Conservation (phyloP, 495 filamentous ascomycete genomes). For the Saxophila tyrrhenica region DNA sequence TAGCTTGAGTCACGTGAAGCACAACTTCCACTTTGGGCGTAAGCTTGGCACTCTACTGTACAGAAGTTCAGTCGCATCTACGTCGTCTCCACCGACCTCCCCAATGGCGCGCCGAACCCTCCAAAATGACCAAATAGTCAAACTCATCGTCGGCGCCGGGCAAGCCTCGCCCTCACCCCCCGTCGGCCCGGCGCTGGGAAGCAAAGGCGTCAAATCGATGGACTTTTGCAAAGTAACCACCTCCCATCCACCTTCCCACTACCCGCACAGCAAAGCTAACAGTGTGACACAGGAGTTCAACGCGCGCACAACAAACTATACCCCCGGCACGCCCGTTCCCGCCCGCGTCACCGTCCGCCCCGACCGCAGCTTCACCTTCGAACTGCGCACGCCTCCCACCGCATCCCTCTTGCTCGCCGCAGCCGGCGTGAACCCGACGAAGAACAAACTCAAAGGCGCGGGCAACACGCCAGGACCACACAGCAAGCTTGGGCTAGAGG, state of each 20-base stretch:
- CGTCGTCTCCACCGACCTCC: neutral
- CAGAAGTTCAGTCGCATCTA: too few species aligned
- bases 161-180: constrained; percentile 94
- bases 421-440: constrained; percentile 62
- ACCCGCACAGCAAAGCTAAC: too few species aligned
- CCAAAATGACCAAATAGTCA: constrained; percentile 77
- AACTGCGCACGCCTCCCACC: constrained; percentile 83
- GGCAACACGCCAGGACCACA: constrained; percentile 35
- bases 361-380: constrained; percentile 88
- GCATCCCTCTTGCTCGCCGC: constrained; percentile 78
- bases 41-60: too few species aligned
- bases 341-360: constrained; percentile 82
- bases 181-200: constrained; percentile 90
- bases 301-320: constrained; percentile 79
- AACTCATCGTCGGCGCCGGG: constrained; percentile 96
- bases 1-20: too few species aligned
- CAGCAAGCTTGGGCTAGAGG: constrained; percentile 12
- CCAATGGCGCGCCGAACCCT: constrained; percentile 67
- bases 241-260: neutral
- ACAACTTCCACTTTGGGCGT: too few species aligned
- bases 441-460: constrained; percentile 67
- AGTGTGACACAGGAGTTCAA: constrained; percentile 84
- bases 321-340: constrained; percentile 74
- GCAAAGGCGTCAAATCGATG: constrained; percentile 98
- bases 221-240: constrained; percentile 89